A percentile compares a stretch with the other conserved stretches of the same genome.
Evolutionary conservation across 2,329 filamentous ascomycete species (phyloP).

Genomic region (Peltaster fructicola): DNA sequence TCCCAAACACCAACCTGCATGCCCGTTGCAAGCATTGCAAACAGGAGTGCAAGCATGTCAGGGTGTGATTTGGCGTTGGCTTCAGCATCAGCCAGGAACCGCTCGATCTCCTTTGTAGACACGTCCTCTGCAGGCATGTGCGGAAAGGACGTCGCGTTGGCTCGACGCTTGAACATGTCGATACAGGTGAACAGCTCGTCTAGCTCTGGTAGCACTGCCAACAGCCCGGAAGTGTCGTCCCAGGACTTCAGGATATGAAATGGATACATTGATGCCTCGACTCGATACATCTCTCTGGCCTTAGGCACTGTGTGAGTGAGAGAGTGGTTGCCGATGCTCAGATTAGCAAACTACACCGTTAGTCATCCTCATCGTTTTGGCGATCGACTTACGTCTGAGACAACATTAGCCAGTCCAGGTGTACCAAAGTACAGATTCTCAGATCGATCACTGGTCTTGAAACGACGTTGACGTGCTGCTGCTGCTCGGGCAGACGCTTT

Average conservation of each 20-base stretch:
- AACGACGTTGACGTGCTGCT: conserved; percentile 17
- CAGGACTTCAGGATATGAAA: conserved; percentile 27
- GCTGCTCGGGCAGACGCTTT: conserved; percentile 9
- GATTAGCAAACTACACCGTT: conserved; percentile 22
- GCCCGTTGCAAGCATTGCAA: conserved; percentile 29
- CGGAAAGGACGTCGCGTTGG: conserved; percentile 27
- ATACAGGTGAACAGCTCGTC: conserved; percentile 24
- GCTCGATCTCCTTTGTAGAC: conserved; percentile 25
- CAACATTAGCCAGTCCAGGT: conserved; percentile 29
- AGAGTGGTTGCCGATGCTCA: conserved; percentile 23
- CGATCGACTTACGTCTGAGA: conserved; percentile 24
- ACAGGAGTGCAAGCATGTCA: conserved; percentile 31
- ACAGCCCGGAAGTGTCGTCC: conserved; percentile 7
- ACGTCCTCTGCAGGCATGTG: conserved; percentile 28
- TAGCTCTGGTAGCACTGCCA: conserved; percentile 19
- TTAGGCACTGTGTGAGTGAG: conserved; percentile 27
- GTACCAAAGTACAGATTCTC: conserved; percentile 34
- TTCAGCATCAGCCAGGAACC: conserved; percentile 25
- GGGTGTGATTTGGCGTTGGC: conserved; percentile 27
- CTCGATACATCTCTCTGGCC: conserved; percentile 25
- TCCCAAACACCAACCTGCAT: conserved; percentile 29
- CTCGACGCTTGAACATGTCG: conserved; percentile 25
- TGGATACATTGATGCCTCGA: conserved; percentile 22
- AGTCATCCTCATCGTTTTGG: conserved; percentile 2
- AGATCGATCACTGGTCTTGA: conserved; percentile 22